Base-by-base conservation (phyloP, 352 stramenopile species). In the Phytophthora quininea region DNA sequence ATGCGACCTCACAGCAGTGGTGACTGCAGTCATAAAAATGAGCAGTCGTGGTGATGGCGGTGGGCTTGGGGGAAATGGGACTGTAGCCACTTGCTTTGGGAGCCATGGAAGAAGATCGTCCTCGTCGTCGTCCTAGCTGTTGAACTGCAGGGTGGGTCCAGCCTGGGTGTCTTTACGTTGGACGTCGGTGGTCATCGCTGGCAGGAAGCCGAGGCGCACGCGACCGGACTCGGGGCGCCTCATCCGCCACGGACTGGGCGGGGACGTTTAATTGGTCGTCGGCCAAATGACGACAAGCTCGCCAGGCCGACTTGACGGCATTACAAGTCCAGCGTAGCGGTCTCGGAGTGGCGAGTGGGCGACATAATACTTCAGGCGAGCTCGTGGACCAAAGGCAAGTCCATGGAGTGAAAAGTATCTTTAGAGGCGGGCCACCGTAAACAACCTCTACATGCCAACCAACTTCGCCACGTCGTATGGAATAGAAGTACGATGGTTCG, bases 231-330 rank as follows among this genome's bases (percentile, higher is more conserved):
- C n/a, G 2, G n/a, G 12, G 11, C 53, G 63, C 63, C 68, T 75
- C 38, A 72, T 19, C 30, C 33, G 45, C 43, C 38, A 46, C 38
- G 19, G 3, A 24, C 38, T 46, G 38, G 19, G 19, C 19, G 19
- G 19, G 19, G 19, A 24, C 19, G 38, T 52, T 71, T 61, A 61
- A 42, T 11, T 60, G 50, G 50, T 71, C 55, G 56, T 45, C 45
- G n/a, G 19, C 45, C 1, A 5, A 19, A 15, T 27, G 49, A 54
- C 7, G 27, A 30, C 35, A 15, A 10, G 33, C 12, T 35, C 33
- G 43, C 29, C n/a, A 35, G 33, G 54, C 27, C 40, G 30, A 63
- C 29, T 54, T 64, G 62, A 58, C 33, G n/a, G 38, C 11, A 46
- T 46, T 12, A 42, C 52, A 40, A 52, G 40, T 50, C 53, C 38